Base-by-base conservation (phyloP, 352 stramenopile genomes). In the Hyphochytrium catenoides region DNA sequence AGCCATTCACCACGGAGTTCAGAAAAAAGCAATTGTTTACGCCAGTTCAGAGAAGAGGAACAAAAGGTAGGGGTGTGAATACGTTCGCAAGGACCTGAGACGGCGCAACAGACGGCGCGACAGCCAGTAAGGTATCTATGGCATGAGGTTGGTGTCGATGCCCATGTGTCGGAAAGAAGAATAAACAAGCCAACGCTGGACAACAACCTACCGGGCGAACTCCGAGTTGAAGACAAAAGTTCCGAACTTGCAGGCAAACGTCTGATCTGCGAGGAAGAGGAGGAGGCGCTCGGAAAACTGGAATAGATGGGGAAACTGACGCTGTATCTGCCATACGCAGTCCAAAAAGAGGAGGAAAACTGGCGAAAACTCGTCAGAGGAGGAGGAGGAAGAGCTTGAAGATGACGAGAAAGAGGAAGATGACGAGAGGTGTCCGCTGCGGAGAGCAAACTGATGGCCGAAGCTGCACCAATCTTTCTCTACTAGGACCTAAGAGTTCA, bases 381-480 rank as follows among this genome's bases (percentile, higher is more conserved):
- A 51, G 3, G 52, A 72, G 33, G 95, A 78, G 31, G 54, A 71
- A 17, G 62, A n/a, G n/a, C n/a, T n/a, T n/a, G n/a, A n/a, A n/a
- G n/a, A n/a, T n/a, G n/a, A 23, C 25, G 12, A 62, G 56, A 21
- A 55, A 56, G 25, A 56, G 57, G 8, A 62, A 54, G 47, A 77
- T n/a, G n/a, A n/a, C n/a, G n/a, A 68, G 17, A 79, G 86, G 44
- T 97, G 86, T 22, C 83, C 90, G 43, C 67, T 84, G 9, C 92
- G 64, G 9, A 74, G 54, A 11, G 87, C 74, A 43, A 99, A 98
- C 20, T 94, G 82, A 62, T 99, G 88, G 2, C 93, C 93, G 53
- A 99, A 98, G 22, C 61, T 73, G 50, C 89, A 90, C 78, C 94
- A 99, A 36, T 98, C 91, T 49, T 98, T 98, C 60, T 98, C 88